Percentiles rank a stretch among this genome's conserved stretches.
phyloP scores from a whole-genome alignment of 208 protist species.

The Trypanosoma boissoni region DNA sequence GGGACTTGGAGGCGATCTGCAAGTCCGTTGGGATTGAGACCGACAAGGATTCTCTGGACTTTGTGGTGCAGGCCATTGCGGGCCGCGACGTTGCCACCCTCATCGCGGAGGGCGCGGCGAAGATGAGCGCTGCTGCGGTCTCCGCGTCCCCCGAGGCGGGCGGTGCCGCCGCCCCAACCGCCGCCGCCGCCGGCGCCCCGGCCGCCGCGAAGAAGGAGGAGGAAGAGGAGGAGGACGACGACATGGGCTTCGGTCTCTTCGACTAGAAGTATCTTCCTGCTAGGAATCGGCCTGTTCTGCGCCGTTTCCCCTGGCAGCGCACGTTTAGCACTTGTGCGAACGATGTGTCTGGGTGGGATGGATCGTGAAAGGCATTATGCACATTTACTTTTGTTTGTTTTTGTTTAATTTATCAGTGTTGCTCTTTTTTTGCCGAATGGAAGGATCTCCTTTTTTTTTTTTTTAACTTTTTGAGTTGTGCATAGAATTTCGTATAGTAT shows the following conservation, averaged over 20 bases:
- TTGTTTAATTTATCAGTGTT: constrained; percentile 19
- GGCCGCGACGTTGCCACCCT: constrained; percentile 77
- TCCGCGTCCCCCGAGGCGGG: constrained; percentile 34
- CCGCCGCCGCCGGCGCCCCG: constrained; percentile 18
- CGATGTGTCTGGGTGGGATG: neutral
- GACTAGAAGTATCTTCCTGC: no score
- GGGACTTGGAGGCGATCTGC: constrained; percentile 86
- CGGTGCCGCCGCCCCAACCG: constrained; percentile 27
- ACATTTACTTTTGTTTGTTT: constrained; percentile 2
- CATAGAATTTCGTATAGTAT: no score
- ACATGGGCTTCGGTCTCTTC: constrained; percentile 91
- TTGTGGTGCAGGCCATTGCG: constrained; percentile 74
- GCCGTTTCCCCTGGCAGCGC: no score
- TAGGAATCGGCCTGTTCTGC: no score
- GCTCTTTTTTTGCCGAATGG: constrained; percentile 3
- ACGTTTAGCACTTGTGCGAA: no score
- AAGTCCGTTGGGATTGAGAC: constrained; percentile 66
- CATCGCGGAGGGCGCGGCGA: constrained; percentile 69
- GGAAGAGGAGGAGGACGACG: constrained; percentile 88
- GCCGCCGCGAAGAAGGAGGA: constrained; percentile 46
- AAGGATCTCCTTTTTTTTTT: constrained; percentile 10
- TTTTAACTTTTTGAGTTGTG: neutral
- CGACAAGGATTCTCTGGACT: constrained; percentile 73
- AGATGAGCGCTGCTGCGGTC: constrained; percentile 69
- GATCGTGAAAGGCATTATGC: neutral